Base-by-base conservation (phyloP, 2,329 filamentous ascomycete species). In the Beauveria sp. region DNA sequence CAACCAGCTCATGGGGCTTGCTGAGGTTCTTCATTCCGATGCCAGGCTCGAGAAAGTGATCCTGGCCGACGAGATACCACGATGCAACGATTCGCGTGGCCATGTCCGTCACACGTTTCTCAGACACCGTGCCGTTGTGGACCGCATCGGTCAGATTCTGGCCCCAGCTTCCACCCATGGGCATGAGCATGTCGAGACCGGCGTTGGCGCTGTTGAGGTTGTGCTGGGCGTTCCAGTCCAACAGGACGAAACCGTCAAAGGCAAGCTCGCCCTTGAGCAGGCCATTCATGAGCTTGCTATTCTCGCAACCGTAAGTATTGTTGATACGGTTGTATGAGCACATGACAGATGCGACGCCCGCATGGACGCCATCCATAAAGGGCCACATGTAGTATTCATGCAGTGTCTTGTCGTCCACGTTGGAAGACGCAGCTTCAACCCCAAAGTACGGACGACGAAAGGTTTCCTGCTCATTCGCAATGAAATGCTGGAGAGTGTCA, bases 21-120 rank as follows among this genome's bases (percentile, higher is more conserved):
- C 73, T 76, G 2, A 87, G 86, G 62, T 88, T 83, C 67, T 90
- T 90, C 53, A 90, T 80, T 18, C 79, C 79, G 9, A 80, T 67
- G 62, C 73, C 82, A 18, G 67, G 83, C 70, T 54, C 74, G 69
- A 72, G 77, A 43, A 80, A 81, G 34, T 72, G 68, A 7, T 70
- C 65, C 66, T 86, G 83, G 1, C 79, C 80, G 20, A 83, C 72
- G 34, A 83, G 76, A 64, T 84, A 86, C 80, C 83, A 86, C 0
- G 83, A 77, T 1, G 84, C 82, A 0, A 89, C 73, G 66, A 89
- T 88, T 62, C 87, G 86, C 10, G 87, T 88, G 0, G 84, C 88
- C 85, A 93, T 93, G 72, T 96, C 91, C 60, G 89, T 87, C 1
- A 96, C 70, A 28, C 91, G 82, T 70, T 81, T 86, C 66, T 88